Evolutionary conservation across 352 stramenopile genomes (phyloP), one percentile per base, ranked within the genome.

Genomic region (Phytophthora crassamura): DNA sequence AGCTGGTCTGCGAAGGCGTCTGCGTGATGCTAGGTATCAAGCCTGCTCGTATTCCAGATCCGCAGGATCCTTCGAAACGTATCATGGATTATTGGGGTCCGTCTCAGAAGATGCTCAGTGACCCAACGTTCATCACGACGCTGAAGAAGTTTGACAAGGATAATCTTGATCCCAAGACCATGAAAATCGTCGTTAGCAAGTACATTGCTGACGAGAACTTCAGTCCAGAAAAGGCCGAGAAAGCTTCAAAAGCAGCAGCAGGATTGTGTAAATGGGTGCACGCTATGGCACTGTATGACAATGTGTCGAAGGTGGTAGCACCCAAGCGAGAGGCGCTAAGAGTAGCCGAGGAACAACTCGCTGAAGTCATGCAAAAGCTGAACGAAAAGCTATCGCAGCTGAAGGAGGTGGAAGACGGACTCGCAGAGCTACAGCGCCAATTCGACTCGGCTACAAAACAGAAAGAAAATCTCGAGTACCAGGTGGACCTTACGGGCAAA

Each of bases 21-120:
- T 98, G 95, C 52, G 90, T 98, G 34, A 98, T 98, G 92, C 79
- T 98, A 12, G 90, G 89, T 11, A 97, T 98, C 59, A 98, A 98
- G 62, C 85, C 94, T 8, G 80, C 86, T 7, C 80, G 92, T 15
- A 98, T 98, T 64, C 94, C 93, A 6, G 95, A 98, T 61, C 88
- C 88, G 0, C 67, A 78, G 40, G 93, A 98, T 56, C 88, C 93
- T 5, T 97, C 86, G 1, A 98, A 98, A 55, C 82, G 91, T 15
- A 98, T 98, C 53, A 95, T 98, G 87, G 95, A 98, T 68, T 98
- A 95, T 69, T 98, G 95, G 95, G 94, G 91, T 0, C 91, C 94
- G 4, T 95, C 88, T 0, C 90, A 98, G 74, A 96, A 97, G 58
- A 97, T 98, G 87, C 80, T 98, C 9, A 92, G 84, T 28, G 93